Evolutionary conservation across 257 asterid species (phyloP).

Genomic region (Gentiana dahurica): DNA sequence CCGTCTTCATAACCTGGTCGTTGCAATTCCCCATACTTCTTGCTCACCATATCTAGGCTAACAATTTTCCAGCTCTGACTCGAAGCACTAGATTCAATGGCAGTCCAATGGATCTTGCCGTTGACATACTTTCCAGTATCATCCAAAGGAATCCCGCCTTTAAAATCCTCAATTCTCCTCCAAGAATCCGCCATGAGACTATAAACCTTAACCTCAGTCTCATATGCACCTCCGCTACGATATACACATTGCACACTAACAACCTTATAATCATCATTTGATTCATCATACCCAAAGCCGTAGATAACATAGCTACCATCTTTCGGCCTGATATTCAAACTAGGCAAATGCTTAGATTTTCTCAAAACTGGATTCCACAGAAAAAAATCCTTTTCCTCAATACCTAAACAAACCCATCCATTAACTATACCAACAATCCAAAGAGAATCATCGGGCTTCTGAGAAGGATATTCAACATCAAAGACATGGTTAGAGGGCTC

Average conservation of each 20-base stretch:
- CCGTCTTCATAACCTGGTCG: slow-evolving; percentile 22
- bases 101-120: slow-evolving; percentile 54
- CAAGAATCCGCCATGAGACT: slow-evolving; percentile 40
- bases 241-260: slow-evolving; percentile 27
- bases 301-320: neutral
- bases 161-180: slow-evolving; percentile 25
- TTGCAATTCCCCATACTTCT: slow-evolving; percentile 24
- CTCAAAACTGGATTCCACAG: too few relatives aligned
- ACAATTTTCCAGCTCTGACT: slow-evolving; percentile 28
- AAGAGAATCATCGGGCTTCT: too few relatives aligned
- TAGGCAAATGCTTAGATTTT: too few relatives aligned
- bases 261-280: slow-evolving; percentile 40
- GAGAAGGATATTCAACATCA: too few relatives aligned
- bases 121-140: slow-evolving; percentile 24
- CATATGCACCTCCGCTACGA: slow-evolving; percentile 9
- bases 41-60: slow-evolving; percentile 34
- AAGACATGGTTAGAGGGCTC: too few relatives aligned
- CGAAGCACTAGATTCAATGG: neutral
- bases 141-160: slow-evolving; percentile 19
- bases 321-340: neutral
- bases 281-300: slow-evolving; percentile 26
- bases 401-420: too few relatives aligned
- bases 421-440: too few relatives aligned
- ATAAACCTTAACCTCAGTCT: slow-evolving; percentile 27
- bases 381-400: too few relatives aligned